phyloP scores from a whole-genome alignment of 129 eudicot genomes.

The sunflower (Helianthus annuus) region HanXRQr2.0-SUNRISE NC_035441.2:170960311-170960810 shows the following conservation, averaged over 20 bases:
- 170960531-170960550: slow-evolving; percentile 63
- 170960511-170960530: slow-evolving; percentile 64
- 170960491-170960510: background rate
- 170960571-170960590: slow-evolving; percentile 55
- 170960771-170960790: slow-evolving; percentile 13
- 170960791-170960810: slow-evolving; percentile 9
- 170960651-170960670: slow-evolving; percentile 45
- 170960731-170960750: slow-evolving; percentile 35
- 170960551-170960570: slow-evolving; percentile 62
- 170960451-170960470: background rate
- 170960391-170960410: slow-evolving; percentile 60
- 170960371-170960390: slow-evolving; percentile 89
- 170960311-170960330: slow-evolving; percentile 1
- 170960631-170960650: slow-evolving; percentile 45
- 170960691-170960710: slow-evolving; percentile 47
- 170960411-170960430: slow-evolving; percentile 76
- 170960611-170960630: slow-evolving; percentile 57
- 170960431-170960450: slow-evolving; percentile 43
- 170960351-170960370: slow-evolving; percentile 91
- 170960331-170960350: slow-evolving; percentile 74
- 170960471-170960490: background rate
- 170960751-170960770: slow-evolving; percentile 27
- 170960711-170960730: slow-evolving; percentile 48
- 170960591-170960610: slow-evolving; percentile 60
- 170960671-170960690: slow-evolving; percentile 50